Evolutionary conservation across 371 early-diverging fungal genomes (phyloP).

Genomic region (Batrachochytrium dendrobatidis): DNA sequence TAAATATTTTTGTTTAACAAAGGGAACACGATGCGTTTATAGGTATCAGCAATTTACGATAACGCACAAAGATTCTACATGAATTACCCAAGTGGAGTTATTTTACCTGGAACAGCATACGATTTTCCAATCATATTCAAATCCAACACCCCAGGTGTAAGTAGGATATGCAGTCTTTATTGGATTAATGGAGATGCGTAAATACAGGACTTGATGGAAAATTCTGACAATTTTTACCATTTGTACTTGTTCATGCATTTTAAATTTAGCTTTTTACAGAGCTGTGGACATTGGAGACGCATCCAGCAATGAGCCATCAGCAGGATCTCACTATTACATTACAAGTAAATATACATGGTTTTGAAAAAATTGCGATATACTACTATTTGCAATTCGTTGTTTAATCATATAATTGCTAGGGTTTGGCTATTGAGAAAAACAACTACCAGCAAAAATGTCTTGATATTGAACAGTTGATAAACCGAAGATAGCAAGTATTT

Average conservation of each 20-base stretch:
- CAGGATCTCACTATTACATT: neutral
- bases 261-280: neutral
- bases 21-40: neutral
- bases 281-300: neutral
- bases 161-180: constrained; percentile 4
- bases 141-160: constrained; percentile 32
- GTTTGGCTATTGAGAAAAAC: constrained; percentile 4
- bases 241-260: too few species aligned
- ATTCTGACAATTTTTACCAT: too few species aligned
- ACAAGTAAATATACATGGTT: too few species aligned
- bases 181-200: neutral
- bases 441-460: neutral
- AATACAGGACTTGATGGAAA: neutral
- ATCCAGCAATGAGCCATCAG: neutral
- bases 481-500: neutral
- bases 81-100: constrained; percentile 32
- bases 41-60: constrained; percentile 24
- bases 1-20: constrained; percentile 6
- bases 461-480: neutral
- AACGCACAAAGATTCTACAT: constrained; percentile 36
- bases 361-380: neutral
- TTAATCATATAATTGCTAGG: constrained; percentile 1
- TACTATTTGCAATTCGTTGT: neutral
- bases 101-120: constrained; percentile 39
- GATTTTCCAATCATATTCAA: constrained; percentile 43